Conservation (phyloP, 768 basidiomycete species). For the Saitozyma sp. region DNA sequence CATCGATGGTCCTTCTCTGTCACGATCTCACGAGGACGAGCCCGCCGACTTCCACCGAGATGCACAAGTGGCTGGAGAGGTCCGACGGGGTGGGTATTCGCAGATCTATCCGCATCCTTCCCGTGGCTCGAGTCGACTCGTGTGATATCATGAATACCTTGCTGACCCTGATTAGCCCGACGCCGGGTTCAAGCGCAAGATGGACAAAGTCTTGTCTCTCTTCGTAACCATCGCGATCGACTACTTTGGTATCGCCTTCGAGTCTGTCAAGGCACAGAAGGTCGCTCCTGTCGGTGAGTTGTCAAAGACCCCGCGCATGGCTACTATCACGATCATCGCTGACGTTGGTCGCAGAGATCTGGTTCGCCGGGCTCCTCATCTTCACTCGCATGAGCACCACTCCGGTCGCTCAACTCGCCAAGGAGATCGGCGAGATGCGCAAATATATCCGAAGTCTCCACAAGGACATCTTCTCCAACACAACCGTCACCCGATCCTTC, state of each 20-base stretch:
- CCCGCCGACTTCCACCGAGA: constrained; percentile 6
- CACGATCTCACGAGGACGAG: constrained; percentile 5
- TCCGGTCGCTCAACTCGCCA: constrained; percentile 55
- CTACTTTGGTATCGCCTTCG: constrained; percentile 59
- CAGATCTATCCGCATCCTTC: not conserved
- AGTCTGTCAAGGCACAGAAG: constrained; percentile 70
- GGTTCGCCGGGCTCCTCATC: constrained; percentile 61
- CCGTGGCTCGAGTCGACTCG: not conserved
- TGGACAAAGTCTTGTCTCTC: constrained; percentile 60
- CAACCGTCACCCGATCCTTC: constrained; percentile 59
- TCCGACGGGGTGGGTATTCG: constrained; percentile 26
- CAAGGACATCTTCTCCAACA: constrained; percentile 69
- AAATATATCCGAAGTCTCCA: constrained; percentile 60
- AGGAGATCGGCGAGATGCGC: constrained; percentile 64
- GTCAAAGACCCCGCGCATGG: not conserved
- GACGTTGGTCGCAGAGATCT: constrained; percentile 60
- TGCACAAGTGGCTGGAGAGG: constrained; percentile 21
- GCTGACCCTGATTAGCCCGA: constrained; percentile 24
- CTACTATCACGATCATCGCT: not conserved
- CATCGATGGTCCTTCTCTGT: constrained; percentile 60
- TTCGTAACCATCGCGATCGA: constrained; percentile 36
- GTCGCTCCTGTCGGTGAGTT: constrained; percentile 76
- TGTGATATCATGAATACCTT: not conserved
- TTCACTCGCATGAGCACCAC: constrained; percentile 33
- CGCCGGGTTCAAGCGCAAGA: constrained; percentile 58